Percentiles rank a stretch among this genome's conserved stretches.
phyloP scores from a whole-genome alignment of 2,329 filamentous ascomycete species.

The Lecanosticta acicola region DNA sequence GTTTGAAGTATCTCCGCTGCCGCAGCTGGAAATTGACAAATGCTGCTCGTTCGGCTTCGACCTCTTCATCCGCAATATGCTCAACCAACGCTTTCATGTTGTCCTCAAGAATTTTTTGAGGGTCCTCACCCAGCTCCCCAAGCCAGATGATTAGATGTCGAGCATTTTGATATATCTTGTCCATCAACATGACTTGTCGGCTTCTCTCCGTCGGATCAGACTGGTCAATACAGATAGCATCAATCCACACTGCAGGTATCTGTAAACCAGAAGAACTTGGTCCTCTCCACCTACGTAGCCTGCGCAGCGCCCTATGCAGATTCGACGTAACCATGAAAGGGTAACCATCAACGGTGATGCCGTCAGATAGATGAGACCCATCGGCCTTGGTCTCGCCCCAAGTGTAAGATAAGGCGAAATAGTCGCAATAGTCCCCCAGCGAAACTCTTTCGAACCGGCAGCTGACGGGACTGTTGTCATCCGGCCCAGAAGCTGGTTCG shows the following conservation, averaged over 20 bases:
- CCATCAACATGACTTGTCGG: slow-evolving; percentile 2
- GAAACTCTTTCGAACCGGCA: not conserved
- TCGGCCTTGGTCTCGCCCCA: not conserved
- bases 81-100: not conserved
- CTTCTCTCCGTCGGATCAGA: not conserved
- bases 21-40: not conserved
- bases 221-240: slow-evolving; percentile 3
- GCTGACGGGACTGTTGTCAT: not conserved
- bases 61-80: not conserved
- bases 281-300: not conserved
- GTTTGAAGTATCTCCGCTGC: not conserved
- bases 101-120: too few relatives aligned
- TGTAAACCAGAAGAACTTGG: not conserved
- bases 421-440: not conserved
- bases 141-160: slow-evolving; percentile 1
- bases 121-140: not conserved
- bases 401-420: slow-evolving; percentile 3
- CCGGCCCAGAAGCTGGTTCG: not conserved
- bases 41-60: too few relatives aligned
- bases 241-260: not conserved
- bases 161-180: not conserved
- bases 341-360: not conserved
- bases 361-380: not conserved
- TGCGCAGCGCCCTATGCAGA: not conserved
- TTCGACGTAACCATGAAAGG: not conserved